Percentiles rank a stretch among this genome's conserved stretches.
phyloP scores from a whole-genome alignment of 208 protist species.

The Herpetomonas samuelpessoai region DNA sequence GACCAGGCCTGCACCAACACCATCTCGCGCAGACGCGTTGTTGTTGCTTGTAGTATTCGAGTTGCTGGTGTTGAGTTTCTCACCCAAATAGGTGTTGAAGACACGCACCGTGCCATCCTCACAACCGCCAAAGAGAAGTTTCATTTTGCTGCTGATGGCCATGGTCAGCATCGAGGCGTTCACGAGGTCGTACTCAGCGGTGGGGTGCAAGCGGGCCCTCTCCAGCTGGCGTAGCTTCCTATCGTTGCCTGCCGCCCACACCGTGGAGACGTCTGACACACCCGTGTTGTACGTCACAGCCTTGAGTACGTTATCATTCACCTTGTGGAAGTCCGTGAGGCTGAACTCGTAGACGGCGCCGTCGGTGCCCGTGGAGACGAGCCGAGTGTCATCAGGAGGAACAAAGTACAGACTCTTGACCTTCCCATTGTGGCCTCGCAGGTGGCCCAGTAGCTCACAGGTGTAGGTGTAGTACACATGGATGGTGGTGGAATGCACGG shows the following conservation, averaged over 20 bases:
- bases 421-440: slow-evolving; percentile 96
- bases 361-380: slow-evolving; percentile 93
- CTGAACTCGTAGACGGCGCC: slow-evolving; percentile 96
- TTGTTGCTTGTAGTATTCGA: slow-evolving; percentile 26
- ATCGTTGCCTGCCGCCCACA: slow-evolving; percentile 95
- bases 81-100: slow-evolving; percentile 88
- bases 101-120: slow-evolving; percentile 92
- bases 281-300: slow-evolving; percentile 90
- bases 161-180: slow-evolving; percentile 82
- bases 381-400: slow-evolving; percentile 88
- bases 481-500: slow-evolving; percentile 94
- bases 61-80: slow-evolving; percentile 50
- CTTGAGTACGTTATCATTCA: slow-evolving; percentile 92
- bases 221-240: slow-evolving; percentile 90
- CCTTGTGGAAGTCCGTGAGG: slow-evolving; percentile 91
- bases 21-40: neutral
- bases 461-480: slow-evolving; percentile 96
- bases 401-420: slow-evolving; percentile 86
- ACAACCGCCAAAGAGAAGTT: slow-evolving; percentile 93
- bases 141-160: slow-evolving; percentile 81
- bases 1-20: neutral
- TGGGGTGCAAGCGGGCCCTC: slow-evolving; percentile 49
- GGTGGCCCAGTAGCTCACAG: slow-evolving; percentile 92
- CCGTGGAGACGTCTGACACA: slow-evolving; percentile 70
- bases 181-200: slow-evolving; percentile 67